phyloP scores from a whole-genome alignment of 106 monocot genomes.

The Platanthera zijinensis region DNA sequence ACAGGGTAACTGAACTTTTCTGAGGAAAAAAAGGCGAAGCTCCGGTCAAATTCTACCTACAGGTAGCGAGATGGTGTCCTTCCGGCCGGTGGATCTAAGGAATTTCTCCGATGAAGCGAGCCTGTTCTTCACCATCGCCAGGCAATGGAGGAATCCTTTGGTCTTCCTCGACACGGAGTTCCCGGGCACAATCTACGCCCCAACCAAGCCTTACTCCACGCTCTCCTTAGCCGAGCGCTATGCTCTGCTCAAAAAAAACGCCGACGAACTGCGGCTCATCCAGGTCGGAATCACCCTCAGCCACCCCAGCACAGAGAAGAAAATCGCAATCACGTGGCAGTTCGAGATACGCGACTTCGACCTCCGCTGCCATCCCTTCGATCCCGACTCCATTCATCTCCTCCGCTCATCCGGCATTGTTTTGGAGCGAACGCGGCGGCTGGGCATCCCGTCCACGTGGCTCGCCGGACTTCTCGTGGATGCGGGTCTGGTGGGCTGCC shows the following conservation, averaged over 20 bases:
- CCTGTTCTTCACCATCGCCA: not conserved
- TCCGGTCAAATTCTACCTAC: too few species aligned
- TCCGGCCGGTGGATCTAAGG: not conserved
- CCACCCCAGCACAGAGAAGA: too few species aligned
- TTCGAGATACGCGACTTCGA: slow-evolving; percentile 5
- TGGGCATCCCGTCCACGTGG: not conserved
- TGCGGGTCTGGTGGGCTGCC: not conserved
- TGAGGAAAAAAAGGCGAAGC: too few species aligned
- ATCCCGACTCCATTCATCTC: not conserved
- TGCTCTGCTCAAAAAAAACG: slow-evolving; percentile 1
- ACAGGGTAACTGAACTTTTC: too few species aligned
- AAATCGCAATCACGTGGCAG: not conserved
- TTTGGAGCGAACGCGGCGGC: not conserved
- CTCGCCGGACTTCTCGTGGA: not conserved
- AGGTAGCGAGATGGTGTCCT: too few species aligned
- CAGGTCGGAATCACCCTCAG: slow-evolving; percentile 4
- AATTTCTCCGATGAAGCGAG: not conserved
- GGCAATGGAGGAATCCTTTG: not conserved
- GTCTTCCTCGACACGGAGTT: slow-evolving; percentile 1
- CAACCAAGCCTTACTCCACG: not conserved
- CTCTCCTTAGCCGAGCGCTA: not conserved
- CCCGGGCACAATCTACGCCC: not conserved
- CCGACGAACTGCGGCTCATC: not conserved
- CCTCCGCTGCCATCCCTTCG: not conserved
- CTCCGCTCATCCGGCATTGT: not conserved